Evolutionary conservation across 1,284 basidiomycete species (phyloP), one percentile per base, ranked within the genome.

Genomic region (Cystobasidium slooffiae): DNA sequence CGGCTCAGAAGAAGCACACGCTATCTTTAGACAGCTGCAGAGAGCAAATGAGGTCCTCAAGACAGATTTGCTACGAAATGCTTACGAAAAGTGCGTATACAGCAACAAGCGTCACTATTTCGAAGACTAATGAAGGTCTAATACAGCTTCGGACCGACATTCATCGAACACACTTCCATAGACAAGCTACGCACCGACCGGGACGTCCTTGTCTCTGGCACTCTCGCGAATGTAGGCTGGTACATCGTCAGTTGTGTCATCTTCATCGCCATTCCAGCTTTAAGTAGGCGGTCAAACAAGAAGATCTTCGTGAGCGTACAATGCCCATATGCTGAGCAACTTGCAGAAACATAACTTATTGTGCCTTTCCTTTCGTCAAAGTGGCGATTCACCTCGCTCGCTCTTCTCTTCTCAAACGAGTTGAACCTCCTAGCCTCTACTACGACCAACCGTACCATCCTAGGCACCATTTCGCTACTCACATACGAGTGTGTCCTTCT

Each of bases 11-110:
- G 51, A 58, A 18, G 70, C 70, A n/a, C 70, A 73, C 39, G 51
- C 62, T 16, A n/a, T 64, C 52, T 73, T 73, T 46, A 43, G 70
- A 24, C n/a, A 44, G 37, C 63, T 73, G 9, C 70, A 73, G 31
- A 44, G 52, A 14, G 70, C 70, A 14, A 73, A 73, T 22, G 70
- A 73, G 24, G 51, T 73, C 7, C 70, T 73, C 43, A 73, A 73
- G 53, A 56, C 4, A 43, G 70, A 73, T 44, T 12, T 53, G 12
- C 53, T 73, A 3, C 24, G 62, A 8, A 20, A 31, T 18, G 70
- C 70, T 14, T 73, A 73, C 53, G 70, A 73, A 51, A 65, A 61
- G 70, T 73, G 31, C n/a, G 59, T 44, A 44, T 12, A 52, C 49
- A 5, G 44, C 22, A 9, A 55, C 2, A 49, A 8, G 18, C 8